phyloP scores from a whole-genome alignment of 1,284 basidiomycete species.

The Cystobasidiaceae sp. region DNA sequence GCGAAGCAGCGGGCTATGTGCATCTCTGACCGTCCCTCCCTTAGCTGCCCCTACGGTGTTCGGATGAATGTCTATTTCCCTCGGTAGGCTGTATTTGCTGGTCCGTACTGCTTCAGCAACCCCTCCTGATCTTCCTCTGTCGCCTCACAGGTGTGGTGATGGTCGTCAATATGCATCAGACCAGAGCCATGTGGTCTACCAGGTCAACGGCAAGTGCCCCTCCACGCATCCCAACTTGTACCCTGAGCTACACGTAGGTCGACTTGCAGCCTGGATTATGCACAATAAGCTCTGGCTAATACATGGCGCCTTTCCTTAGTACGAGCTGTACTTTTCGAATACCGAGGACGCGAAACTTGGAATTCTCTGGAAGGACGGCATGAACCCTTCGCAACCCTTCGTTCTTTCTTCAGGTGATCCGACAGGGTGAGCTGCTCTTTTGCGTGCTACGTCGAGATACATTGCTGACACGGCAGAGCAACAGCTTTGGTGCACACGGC shows the following conservation, averaged over 20 bases:
- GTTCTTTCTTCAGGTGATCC: conserved; percentile 14
- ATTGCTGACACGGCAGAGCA: too few relatives aligned
- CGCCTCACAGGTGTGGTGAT: background rate
- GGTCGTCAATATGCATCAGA: background rate
- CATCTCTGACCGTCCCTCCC: background rate
- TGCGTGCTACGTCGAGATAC: background rate
- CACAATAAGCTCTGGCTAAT: background rate
- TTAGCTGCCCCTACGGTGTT: background rate
- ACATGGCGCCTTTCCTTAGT: background rate
- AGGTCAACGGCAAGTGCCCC: background rate
- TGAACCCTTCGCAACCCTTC: conserved; percentile 8
- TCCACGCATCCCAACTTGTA: background rate
- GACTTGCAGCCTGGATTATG: background rate
- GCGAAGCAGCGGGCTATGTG: too few relatives aligned
- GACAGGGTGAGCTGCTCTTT: background rate
- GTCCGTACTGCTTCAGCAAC: background rate
- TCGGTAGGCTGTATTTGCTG: too few relatives aligned
- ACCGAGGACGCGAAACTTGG: background rate
- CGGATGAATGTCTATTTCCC: conserved; percentile 1
- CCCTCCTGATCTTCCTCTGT: background rate
- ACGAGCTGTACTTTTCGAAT: conserved; percentile 1
- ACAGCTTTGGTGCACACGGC: background rate
- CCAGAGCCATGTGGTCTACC: background rate
- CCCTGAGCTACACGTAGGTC: background rate
- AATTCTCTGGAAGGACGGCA: background rate